Base-by-base conservation (phyloP, 805 yeast species). In the Pichia membranifaciens region DNA sequence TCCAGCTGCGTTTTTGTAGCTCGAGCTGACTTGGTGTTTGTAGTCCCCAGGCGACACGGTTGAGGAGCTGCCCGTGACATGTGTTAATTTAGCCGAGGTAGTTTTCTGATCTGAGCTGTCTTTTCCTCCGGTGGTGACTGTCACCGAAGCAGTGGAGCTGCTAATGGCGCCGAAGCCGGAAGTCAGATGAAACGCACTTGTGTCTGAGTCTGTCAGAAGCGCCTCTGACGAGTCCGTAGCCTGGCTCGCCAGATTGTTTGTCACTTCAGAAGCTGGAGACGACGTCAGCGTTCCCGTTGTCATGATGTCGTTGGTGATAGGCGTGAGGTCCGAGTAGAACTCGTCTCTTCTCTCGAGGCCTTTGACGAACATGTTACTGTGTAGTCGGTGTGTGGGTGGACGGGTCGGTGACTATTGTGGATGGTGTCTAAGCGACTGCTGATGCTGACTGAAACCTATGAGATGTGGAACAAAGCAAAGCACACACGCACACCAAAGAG, bases 321-420 rank as follows among this genome's bases (percentile, higher is more conserved):
- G 49, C 3, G 25, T 38, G 17, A 51, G 25, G 33, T 47, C 53
- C 3, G 51, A 43, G 16, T 47, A 51, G 17, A 51, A 51, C 10
- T 28, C 42, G 4, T 39, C 48, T 18, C 49, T 22, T 21, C 1
- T 21, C 23, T 4, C 28, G 9, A 37, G 10, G 15, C 21, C 15
- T 2, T 18, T 18, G 5, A 37, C n/a, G 16, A 17, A 12, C 40
- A 37, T 37, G 21, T 37, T 8, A 25, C 29, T 25, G 29, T 25
- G 29, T 25, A n/a, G n/a, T 25, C 29, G 10, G 29, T 25, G 29
- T 25, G 29, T n/a, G n/a, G n/a, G n/a, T n/a, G n/a, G n/a, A n/a
- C n/a, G n/a, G n/a, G n/a, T n/a, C n/a, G n/a, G n/a, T n/a, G n/a
- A n/a, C n/a, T n/a, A n/a, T n/a, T n/a, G n/a, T n/a, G n/a, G n/a